Base-by-base conservation (phyloP, 176 grass and related monocot species). In the Bonia amplexicaulis region DNA sequence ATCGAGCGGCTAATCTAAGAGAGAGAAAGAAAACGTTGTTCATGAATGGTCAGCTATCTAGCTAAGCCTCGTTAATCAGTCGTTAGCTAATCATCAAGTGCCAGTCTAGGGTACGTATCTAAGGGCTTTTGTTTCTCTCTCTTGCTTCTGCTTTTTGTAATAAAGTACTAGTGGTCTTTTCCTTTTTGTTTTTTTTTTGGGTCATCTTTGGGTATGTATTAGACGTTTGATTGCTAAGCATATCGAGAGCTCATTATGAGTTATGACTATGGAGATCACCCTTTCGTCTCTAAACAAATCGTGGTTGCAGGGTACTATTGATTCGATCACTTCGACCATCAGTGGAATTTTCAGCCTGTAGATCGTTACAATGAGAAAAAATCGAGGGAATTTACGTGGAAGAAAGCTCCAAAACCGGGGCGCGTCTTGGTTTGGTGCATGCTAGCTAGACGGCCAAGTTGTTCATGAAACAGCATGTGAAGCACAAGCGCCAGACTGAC, bases 121-220 rank as follows among this genome's bases (percentile, higher is more conserved):
- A 57, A 51, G 67, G 59, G 22, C 20, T 78, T 82, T 87, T 87
- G 73, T 79, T 78, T 86, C 39, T 86, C 59, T 59, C 73, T 83
- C 46, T 65, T 86, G 9, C 66, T 39, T 57, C 1, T 57, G 40
- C 48, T 66, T 90, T 25, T 86, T 90, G 79, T 83, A 83, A 90
- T 78, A 87, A 90, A 59, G 49, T 8, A 25, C 69, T 15, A 74
- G 47, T 29, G 20, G 15, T 5, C 8, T 22, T 71, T 58, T 25
- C 58, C 40, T 26, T 82, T 86, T 87, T 66, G 78, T 86, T 53
- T 59, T 22, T 73, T 90, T 41, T 42, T 6, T 7, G n/a, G n/a
- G 15, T 51, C 59, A 86, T 62, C 26, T 83, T 82, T 73, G 68
- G 72, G 22, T 73, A 27, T 76, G 58, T 20, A 14, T 57, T 46